Percentiles rank a stretch among this genome's conserved stretches.
These are phyloP conservation scores for Jimgerdemannia lactiflua DNA, from an alignment of 192 early-diverging fungal genomes.

Conservation along the genomic window DNA sequence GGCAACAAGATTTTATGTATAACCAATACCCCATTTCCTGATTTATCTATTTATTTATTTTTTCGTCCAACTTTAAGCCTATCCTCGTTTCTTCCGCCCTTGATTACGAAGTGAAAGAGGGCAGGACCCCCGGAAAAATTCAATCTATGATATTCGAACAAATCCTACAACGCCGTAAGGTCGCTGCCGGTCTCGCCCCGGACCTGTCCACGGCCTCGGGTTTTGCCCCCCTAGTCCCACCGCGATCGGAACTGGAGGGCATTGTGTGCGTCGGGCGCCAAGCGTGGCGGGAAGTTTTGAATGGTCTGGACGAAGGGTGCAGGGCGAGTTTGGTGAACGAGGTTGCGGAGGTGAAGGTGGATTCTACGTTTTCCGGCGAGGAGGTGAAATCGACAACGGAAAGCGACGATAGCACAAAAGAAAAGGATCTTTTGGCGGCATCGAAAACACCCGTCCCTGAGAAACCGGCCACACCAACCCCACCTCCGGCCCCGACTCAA, in stretches of 20 bases:
- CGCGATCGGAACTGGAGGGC: slow-evolving; percentile 14
- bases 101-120: slow-evolving; percentile 45
- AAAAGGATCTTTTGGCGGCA: background rate
- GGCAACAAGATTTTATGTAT: background rate
- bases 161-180: slow-evolving; percentile 24
- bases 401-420: background rate
- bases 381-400: background rate
- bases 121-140: slow-evolving; percentile 25
- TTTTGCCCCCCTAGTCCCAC: background rate
- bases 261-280: slow-evolving; percentile 36
- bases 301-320: slow-evolving; percentile 33
- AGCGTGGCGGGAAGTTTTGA: slow-evolving; percentile 35
- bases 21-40: background rate
- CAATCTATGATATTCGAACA: slow-evolving; percentile 30
- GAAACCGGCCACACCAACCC: background rate
- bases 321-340: slow-evolving; percentile 15
- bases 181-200: slow-evolving; percentile 11
- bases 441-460: background rate
- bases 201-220: background rate
- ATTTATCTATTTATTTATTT: background rate
- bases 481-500: background rate
- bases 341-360: slow-evolving; percentile 5
- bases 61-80: slow-evolving; percentile 20
- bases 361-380: background rate
- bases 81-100: slow-evolving; percentile 37